Conservation (phyloP, 2,329 filamentous ascomycete species). For the Apiospora sp. region DNA sequence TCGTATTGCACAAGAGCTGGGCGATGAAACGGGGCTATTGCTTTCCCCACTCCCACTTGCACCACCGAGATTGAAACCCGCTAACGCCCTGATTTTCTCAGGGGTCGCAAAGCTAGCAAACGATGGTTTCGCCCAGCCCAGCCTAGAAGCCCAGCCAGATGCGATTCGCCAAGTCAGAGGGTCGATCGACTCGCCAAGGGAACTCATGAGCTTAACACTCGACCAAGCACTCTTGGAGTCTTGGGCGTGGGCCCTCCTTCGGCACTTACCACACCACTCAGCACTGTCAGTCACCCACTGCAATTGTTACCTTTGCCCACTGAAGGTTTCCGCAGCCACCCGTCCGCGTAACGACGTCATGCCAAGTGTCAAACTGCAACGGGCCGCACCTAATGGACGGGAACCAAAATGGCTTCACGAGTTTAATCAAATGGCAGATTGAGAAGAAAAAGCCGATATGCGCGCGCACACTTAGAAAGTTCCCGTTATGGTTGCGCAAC, state of each 20-base stretch:
- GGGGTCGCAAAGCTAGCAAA: neutral
- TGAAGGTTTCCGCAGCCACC: neutral
- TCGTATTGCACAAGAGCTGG: neutral
- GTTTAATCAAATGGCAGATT: neutral
- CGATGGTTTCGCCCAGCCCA: neutral
- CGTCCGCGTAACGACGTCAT: neutral
- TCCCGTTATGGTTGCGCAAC: too few relatives aligned
- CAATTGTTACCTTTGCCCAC: neutral
- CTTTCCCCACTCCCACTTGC: neutral
- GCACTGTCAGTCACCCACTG: neutral
- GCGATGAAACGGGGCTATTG: constrained; percentile 14
- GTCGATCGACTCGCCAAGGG: constrained; percentile 2
- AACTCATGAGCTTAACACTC: neutral
- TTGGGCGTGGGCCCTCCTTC: too few relatives aligned
- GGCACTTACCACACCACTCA: neutral
- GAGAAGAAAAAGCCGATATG: neutral
- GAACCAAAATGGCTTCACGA: neutral
- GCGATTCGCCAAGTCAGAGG: neutral
- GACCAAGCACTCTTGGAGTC: neutral
- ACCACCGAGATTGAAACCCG: neutral
- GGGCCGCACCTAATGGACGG: neutral
- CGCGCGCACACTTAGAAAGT: too few relatives aligned
- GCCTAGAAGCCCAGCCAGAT: neutral
- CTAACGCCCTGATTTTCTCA: neutral
- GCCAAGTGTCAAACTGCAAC: neutral